These are phyloP conservation scores for Fusarium palustre DNA, from an alignment of 2,329 filamentous ascomycete genomes.

Conservation along the genomic window DNA sequence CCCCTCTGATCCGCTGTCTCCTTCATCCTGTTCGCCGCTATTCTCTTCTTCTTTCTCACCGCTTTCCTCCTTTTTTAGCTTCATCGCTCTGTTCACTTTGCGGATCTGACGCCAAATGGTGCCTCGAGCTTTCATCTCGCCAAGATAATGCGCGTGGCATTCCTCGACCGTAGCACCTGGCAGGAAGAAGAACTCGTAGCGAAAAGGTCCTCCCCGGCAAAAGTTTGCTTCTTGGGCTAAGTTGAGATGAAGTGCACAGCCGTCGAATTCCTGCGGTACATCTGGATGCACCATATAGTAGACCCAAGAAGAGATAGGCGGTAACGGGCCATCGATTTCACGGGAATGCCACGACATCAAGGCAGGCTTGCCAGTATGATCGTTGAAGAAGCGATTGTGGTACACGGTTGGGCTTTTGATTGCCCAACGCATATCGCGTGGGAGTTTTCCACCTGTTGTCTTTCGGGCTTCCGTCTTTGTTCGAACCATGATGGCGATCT, in stretches of 20 bases:
- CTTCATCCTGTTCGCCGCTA: too few relatives aligned
- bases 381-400: background rate
- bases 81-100: constrained; percentile 6
- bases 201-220: background rate
- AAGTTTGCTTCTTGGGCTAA: background rate
- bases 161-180: constrained; percentile 3
- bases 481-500: background rate
- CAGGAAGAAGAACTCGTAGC: constrained; percentile 12
- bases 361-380: background rate
- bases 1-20: too few relatives aligned
- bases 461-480: too few relatives aligned
- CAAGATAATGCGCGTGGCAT: constrained; percentile 4
- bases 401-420: background rate
- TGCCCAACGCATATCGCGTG: too few relatives aligned
- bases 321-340: background rate
- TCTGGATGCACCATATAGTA: background rate
- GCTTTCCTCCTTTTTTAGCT: background rate
- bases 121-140: constrained; percentile 11
- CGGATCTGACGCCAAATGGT: constrained; percentile 16
- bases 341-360: background rate
- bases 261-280: background rate
- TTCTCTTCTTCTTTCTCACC: too few relatives aligned
- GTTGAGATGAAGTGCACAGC: background rate
- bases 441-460: too few relatives aligned
- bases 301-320: background rate